phyloP scores from a whole-genome alignment of 306 rosid species.

The Rosa lucieae region DNA sequence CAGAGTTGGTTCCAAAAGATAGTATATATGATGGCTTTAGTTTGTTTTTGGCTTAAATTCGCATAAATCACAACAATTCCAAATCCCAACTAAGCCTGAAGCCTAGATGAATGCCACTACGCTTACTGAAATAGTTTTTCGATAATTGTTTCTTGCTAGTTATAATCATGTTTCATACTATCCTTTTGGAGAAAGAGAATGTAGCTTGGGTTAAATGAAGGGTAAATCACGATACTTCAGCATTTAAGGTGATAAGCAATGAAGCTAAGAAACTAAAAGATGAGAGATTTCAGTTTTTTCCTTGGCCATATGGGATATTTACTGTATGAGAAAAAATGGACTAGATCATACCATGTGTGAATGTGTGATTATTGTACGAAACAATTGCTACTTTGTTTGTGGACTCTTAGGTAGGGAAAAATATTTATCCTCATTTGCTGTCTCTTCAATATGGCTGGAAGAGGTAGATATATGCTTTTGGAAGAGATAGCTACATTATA shows the following conservation, averaged over 20 bases:
- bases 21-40: neutral
- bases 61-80: neutral
- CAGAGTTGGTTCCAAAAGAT: neutral
- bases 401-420: neutral
- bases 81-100: neutral
- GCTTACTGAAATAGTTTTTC: neutral
- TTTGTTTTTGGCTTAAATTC: neutral
- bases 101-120: neutral
- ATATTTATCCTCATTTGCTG: neutral
- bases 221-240: neutral
- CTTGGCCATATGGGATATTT: neutral
- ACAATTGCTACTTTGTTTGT: neutral
- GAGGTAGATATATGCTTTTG: neutral
- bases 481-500: neutral
- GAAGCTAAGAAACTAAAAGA: neutral
- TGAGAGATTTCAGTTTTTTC: neutral
- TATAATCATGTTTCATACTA: neutral
- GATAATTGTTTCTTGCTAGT: neutral
- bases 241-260: neutral
- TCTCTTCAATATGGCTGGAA: neutral
- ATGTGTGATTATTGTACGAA: too few relatives aligned
- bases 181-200: neutral
- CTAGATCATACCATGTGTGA: too few relatives aligned
- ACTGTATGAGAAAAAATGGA: too few relatives aligned
- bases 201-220: neutral